Percentiles rank a stretch among this genome's conserved stretches.
Evolutionary conservation across 2,329 filamentous ascomycete genomes (phyloP).

Genomic region (Fusarium sp.): DNA sequence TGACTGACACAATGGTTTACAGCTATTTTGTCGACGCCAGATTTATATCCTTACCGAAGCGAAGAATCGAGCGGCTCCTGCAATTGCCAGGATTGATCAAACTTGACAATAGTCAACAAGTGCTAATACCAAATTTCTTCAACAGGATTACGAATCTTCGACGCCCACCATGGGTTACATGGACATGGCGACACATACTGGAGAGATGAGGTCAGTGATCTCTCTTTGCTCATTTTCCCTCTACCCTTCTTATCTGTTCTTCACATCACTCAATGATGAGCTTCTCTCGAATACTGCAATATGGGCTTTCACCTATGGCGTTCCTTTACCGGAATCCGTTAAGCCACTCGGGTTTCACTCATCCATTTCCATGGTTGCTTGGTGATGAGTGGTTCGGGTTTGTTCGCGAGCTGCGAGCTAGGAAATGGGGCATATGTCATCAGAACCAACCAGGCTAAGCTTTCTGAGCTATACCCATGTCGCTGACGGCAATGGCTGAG

Average conservation of each 20-base stretch:
- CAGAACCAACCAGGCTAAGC: slow-evolving; percentile 10
- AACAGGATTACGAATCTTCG: slow-evolving; percentile 67
- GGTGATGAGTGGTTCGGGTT: slow-evolving; percentile 23
- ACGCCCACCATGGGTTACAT: slow-evolving; percentile 66
- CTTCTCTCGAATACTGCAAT: background rate
- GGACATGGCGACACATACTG: slow-evolving; percentile 60
- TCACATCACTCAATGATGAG: background rate
- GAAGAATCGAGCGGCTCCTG: slow-evolving; percentile 11
- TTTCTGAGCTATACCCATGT: slow-evolving; percentile 27
- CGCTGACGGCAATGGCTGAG: slow-evolving; percentile 21
- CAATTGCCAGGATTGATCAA: slow-evolving; percentile 6
- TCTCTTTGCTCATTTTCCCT: slow-evolving; percentile 33
- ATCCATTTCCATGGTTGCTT: slow-evolving; percentile 1
- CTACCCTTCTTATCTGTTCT: background rate
- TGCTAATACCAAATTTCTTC: slow-evolving; percentile 42
- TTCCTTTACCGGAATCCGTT: background rate
- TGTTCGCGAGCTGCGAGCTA: slow-evolving; percentile 37
- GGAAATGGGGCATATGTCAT: slow-evolving; percentile 16
- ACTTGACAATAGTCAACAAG: slow-evolving; percentile 16
- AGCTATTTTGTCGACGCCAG: background rate
- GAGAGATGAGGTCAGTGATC: slow-evolving; percentile 66
- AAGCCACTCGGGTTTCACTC: slow-evolving; percentile 1
- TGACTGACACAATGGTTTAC: slow-evolving; percentile 13
- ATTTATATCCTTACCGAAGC: background rate
- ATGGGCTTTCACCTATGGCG: background rate